Evolutionary conservation across 345 rosid species (phyloP).

Genomic region (Linum usitatissimum): DNA sequence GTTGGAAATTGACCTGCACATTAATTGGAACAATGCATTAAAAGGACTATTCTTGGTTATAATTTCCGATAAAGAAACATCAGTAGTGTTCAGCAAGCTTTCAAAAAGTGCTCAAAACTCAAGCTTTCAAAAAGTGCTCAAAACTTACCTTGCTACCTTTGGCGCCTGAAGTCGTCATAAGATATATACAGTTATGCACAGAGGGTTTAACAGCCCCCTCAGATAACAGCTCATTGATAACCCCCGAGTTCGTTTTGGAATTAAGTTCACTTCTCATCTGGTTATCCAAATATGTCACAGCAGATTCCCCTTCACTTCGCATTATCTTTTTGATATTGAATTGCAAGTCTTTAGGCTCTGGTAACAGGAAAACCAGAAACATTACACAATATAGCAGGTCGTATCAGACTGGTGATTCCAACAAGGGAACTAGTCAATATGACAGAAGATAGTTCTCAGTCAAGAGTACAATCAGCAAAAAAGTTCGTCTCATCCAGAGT

Average conservation of each 20-base stretch:
- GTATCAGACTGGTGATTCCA: neutral
- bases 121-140: constrained; percentile 6
- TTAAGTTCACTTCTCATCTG: constrained; percentile 59
- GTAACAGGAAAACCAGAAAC: constrained; percentile 4
- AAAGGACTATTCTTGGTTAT: neutral
- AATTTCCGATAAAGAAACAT: constrained; percentile 9
- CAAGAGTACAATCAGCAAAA: neutral
- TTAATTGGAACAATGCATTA: neutral
- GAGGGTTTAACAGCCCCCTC: constrained; percentile 75
- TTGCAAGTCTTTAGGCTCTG: constrained; percentile 57
- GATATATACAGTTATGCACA: constrained; percentile 75
- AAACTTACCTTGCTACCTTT: constrained; percentile 88
- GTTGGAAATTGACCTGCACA: constrained; percentile 91
- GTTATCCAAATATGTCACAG: constrained; percentile 65
- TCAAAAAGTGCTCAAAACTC: constrained; percentile 17
- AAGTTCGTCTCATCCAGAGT: neutral
- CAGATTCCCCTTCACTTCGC: constrained; percentile 74
- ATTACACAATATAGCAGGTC: too few relatives aligned
- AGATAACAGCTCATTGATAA: constrained; percentile 60
- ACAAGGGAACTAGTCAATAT: neutral
- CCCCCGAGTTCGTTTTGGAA: constrained; percentile 55
- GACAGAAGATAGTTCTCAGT: neutral
- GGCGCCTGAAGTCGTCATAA: constrained; percentile 98
- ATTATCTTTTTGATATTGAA: constrained; percentile 55
- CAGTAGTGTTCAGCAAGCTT: neutral